Conservation (phyloP, 345 rosid genomes). For the Eucalyptus cloeziana region DNA sequence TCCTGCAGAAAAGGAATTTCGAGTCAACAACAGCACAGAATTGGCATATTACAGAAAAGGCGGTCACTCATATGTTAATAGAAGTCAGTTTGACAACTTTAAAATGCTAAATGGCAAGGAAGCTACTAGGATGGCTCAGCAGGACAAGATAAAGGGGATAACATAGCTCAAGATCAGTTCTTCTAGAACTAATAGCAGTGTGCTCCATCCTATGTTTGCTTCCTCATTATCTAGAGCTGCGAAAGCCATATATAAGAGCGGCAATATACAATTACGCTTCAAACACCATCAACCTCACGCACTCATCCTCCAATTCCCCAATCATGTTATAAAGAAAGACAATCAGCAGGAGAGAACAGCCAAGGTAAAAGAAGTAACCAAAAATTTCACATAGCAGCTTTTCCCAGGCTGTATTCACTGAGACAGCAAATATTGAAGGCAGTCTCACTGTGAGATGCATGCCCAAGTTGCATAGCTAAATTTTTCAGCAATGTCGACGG, state of each 20-base stretch:
- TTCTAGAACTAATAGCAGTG: neutral
- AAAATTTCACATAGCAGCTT: neutral
- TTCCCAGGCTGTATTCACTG: neutral
- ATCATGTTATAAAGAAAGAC: neutral
- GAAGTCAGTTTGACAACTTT: neutral
- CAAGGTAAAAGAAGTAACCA: neutral
- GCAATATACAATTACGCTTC: neutral
- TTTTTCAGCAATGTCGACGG: neutral
- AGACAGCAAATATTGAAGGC: neutral
- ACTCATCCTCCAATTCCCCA: neutral
- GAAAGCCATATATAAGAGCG: neutral
- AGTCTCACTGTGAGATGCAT: neutral
- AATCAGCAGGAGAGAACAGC: neutral
- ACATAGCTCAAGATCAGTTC: neutral
- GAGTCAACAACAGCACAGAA: neutral
- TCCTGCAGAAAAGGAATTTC: constrained; percentile 14
- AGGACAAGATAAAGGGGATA: neutral
- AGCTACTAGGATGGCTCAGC: neutral
- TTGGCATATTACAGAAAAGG: neutral
- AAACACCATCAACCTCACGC: neutral
- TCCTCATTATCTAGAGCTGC: neutral
- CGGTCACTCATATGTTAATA: neutral
- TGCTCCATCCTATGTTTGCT: neutral
- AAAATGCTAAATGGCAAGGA: neutral
- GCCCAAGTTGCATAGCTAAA: neutral